Evolutionary conservation across 2,329 filamentous ascomycete species (phyloP), one percentile per base, ranked within the genome.

Genomic region (Graphilbum fragrans): DNA sequence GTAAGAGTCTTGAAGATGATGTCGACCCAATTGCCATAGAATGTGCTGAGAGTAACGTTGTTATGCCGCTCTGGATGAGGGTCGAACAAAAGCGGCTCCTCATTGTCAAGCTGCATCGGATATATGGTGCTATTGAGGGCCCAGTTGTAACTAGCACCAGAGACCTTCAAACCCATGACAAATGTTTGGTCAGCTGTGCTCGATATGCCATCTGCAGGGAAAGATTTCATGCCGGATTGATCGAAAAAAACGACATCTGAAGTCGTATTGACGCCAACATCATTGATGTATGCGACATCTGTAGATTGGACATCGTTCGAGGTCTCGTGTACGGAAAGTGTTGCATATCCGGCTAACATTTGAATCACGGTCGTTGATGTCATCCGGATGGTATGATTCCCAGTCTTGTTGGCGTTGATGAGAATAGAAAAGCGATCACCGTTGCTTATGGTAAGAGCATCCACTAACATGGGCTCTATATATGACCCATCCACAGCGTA

Each of bases 401-500:
- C 69, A 1, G 62, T 52, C 33, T 65, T 61, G 34, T 65, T 55
- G 5, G 74, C 57, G 20, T 64, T 55, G 46, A 73, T 49, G 37
- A 75, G 51, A 1, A 75, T 58, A 0, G 70, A 72, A 50, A 67
- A 74, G 5, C 72, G 64, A 45, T 69, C 69, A 12, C 72, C 73
- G 44, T 70, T 74, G 46, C 59, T 58, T 5, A 76, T 49, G 0
- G 53, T 50, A 19, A 75, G 54, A 10, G 63, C 64, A 12, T 75
- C 60, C 1, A 69, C 67, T 4, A 60, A 59, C 39, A 67, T 59
- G 3, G 73, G 74, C 45, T 66, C 56, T 40, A 77, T 67, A 51
- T 72, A 75, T 9, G 65, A 56, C 3, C 67, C 71, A 44, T 76
- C 73, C 39, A 72, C 65, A 34, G 67, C 68, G 48, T 71, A 72